Conservation (phyloP, 176 grass and related monocot species). For the Ensete glaucum region DNA sequence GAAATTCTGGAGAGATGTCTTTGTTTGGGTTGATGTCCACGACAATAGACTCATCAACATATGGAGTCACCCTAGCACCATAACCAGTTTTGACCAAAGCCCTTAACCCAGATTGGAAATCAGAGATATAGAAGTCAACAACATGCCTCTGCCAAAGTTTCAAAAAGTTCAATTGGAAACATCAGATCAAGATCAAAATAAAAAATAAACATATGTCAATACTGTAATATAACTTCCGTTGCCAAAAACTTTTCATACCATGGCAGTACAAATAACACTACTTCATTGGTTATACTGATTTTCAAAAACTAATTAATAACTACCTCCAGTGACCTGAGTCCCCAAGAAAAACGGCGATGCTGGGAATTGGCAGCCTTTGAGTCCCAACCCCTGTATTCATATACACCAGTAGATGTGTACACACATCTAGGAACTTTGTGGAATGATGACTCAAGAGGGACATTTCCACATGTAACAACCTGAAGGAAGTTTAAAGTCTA, state of each 20-base stretch:
- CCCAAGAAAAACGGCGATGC: conserved; percentile 80
- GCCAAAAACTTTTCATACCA: neutral
- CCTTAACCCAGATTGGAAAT: conserved; percentile 94
- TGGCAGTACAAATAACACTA: neutral
- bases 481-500: conserved; percentile 14
- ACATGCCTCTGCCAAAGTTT: conserved; percentile 46
- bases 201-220: neutral
- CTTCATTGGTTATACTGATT: neutral
- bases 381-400: conserved; percentile 90
- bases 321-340: conserved; percentile 73
- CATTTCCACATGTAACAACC: conserved; percentile 96
- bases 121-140: conserved; percentile 95
- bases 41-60: conserved; percentile 74
- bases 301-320: conserved; percentile 3
- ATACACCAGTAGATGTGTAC: conserved; percentile 81
- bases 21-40: conserved; percentile 84
- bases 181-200: conserved; percentile 6
- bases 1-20: conserved; percentile 75
- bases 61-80: conserved; percentile 60
- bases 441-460: conserved; percentile 88
- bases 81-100: conserved; percentile 84
- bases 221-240: neutral
- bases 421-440: conserved; percentile 91
- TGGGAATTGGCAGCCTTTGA: conserved; percentile 68
- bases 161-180: conserved; percentile 16